phyloP scores from a whole-genome alignment of 495 filamentous ascomycete species.

The Daldinia vernicosa region DNA sequence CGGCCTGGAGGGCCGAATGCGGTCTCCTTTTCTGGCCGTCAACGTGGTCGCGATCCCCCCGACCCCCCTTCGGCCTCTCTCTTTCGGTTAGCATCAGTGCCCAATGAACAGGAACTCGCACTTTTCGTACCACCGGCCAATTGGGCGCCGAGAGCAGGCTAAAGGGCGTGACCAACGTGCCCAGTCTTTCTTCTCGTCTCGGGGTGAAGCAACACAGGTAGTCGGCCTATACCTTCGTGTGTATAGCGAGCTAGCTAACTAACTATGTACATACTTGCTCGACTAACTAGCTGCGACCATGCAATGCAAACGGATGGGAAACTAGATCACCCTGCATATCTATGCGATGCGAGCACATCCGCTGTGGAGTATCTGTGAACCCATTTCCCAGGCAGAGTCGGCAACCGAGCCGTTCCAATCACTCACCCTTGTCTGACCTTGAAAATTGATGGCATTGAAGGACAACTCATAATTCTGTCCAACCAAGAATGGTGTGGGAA shows the following conservation, averaged over 20 bases:
- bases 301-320: constrained; percentile 39
- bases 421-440: constrained; percentile 39
- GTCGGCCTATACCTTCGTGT: constrained; percentile 9
- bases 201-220: constrained; percentile 17
- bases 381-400: constrained; percentile 43
- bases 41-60: constrained; percentile 39
- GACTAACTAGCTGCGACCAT: constrained; percentile 33
- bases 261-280: constrained; percentile 14
- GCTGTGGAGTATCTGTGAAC: constrained; percentile 43
- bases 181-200: constrained; percentile 13
- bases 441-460: constrained; percentile 34
- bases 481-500: constrained; percentile 32
- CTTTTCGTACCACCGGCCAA: constrained; percentile 38
- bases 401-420: constrained; percentile 45
- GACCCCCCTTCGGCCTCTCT: constrained; percentile 24
- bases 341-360: constrained; percentile 46
- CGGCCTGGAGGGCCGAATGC: constrained; percentile 41
- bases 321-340: constrained; percentile 42
- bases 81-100: constrained; percentile 42
- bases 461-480: constrained; percentile 45
- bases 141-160: constrained; percentile 33
- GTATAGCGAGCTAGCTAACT: constrained; percentile 6
- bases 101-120: constrained; percentile 38
- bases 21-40: constrained; percentile 41
- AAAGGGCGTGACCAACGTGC: constrained; percentile 25